Evolutionary conservation across 2,329 filamentous ascomycete species (phyloP).

Genomic region (Fusarium bulbicola): DNA sequence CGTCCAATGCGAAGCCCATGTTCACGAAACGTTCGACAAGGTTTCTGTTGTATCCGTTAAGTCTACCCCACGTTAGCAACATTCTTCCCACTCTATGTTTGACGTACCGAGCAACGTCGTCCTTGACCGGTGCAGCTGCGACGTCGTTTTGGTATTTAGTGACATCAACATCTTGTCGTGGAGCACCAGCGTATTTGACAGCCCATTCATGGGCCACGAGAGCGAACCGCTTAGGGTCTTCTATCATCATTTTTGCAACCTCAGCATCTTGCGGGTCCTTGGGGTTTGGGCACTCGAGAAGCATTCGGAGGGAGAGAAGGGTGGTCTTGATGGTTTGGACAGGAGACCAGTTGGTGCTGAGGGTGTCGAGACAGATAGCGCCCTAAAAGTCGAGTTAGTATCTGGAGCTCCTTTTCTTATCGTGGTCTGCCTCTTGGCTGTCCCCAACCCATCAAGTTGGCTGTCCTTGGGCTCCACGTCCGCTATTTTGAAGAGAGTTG

Average conservation of each 20-base stretch:
- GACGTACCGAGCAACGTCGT: constrained; percentile 44
- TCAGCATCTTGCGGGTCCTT: constrained; percentile 97
- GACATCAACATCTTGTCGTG: constrained; percentile 53
- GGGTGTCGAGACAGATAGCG: constrained; percentile 94
- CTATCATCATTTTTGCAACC: constrained; percentile 89
- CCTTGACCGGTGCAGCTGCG: constrained; percentile 45
- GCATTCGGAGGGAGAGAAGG: constrained; percentile 89
- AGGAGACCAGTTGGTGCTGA: constrained; percentile 90
- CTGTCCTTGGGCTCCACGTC: background rate
- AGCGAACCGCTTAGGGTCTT: constrained; percentile 80
- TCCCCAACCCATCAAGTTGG: no score
- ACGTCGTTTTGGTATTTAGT: constrained; percentile 60
- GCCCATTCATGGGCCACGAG: constrained; percentile 91
- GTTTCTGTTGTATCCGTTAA: constrained; percentile 86
- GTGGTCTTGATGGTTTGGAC: constrained; percentile 97
- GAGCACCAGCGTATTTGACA: constrained; percentile 81
- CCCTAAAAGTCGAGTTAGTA: constrained; percentile 65
- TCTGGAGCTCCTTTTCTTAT: background rate
- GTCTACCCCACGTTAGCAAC: constrained; percentile 59
- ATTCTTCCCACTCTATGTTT: background rate
- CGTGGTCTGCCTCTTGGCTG: background rate
- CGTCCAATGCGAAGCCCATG: constrained; percentile 91
- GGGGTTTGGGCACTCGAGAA: constrained; percentile 92
- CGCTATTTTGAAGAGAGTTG: background rate
- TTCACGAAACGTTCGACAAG: constrained; percentile 84